Base-by-base conservation (phyloP, 257 asterid genomes). In the Petunia axillaris region DNA sequence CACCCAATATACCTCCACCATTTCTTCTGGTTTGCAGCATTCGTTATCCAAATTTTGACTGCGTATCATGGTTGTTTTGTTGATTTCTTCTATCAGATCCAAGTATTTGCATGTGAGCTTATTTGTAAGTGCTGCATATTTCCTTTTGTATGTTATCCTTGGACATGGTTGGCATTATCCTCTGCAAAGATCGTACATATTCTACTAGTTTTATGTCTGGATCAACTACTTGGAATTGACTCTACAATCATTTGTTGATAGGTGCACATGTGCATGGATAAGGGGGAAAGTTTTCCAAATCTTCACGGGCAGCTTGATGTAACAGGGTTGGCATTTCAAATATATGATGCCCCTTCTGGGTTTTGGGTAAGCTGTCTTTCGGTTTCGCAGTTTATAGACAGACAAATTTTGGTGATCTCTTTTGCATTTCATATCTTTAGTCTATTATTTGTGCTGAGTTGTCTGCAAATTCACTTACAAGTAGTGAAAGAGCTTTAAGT, bases 181-280 rank as follows among this genome's bases (percentile, higher is more conserved):
- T 52, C 36, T 52, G 62, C 60, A 37, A 73, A 73, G 78, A 36
- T 73, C 78, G 7, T 11, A 52, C 11, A 73, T 14, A 36, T 50
- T 50, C 62, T 67, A 11, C 78, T 36, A 50, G 13, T 73, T 50
- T 73, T 73, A 36, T 36, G 14, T 50, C 78, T 36, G 78, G 78
- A 73, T 44, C 78, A 50, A 50, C 60, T 36, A 36, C 78, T 73
- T 50, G 6, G 63, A 35, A 35, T 52, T 73, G 78, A 73, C 46
- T 73, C 36, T 52, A 62, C 62, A 11, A 73, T 48, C 63, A 36
- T 64, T 36, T 79, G 39, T 50, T 80, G 48, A 80, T 91, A 96
- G 99, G 97, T 96, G 89, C 99, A 96, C 87, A 90, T 96, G 85
- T 96, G 99, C 93, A 94, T 96, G 99, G 94, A 98, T 46, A 87